These are phyloP conservation scores for Lactarius tabidus DNA, from an alignment of 768 basidiomycete species.

Conservation along the genomic window DNA sequence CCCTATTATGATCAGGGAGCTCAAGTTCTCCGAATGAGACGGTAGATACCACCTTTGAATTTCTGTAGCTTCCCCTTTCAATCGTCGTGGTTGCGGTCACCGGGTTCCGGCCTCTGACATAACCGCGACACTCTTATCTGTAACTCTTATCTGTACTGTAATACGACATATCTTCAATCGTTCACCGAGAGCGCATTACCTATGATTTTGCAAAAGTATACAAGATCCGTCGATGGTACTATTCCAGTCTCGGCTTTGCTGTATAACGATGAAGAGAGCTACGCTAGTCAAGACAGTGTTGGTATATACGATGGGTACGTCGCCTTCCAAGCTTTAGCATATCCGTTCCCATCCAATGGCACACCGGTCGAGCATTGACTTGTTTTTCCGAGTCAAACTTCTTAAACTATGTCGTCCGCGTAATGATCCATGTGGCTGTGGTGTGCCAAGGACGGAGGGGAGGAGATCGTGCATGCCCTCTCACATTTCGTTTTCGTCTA, in stretches of 20 bases:
- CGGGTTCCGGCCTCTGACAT: too few relatives aligned
- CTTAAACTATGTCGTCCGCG: neutral
- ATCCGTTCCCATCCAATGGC: neutral
- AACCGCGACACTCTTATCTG: too few relatives aligned
- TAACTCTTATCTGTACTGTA: too few relatives aligned
- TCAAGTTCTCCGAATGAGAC: too few relatives aligned
- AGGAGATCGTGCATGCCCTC: neutral
- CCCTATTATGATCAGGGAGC: too few relatives aligned
- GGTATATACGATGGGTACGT: conserved; percentile 92
- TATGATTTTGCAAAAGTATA: conserved; percentile 46
- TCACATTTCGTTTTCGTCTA: neutral
- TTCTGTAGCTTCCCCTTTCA: too few relatives aligned
- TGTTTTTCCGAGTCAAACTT: neutral
- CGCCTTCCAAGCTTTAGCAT: neutral
- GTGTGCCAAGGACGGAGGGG: too few relatives aligned
- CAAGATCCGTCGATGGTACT: conserved; percentile 61
- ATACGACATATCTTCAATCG: neutral
- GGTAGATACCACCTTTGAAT: too few relatives aligned
- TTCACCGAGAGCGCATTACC: neutral
- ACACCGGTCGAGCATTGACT: neutral
- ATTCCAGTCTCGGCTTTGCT: conserved; percentile 75
- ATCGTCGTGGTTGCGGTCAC: too few relatives aligned
- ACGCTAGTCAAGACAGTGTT: conserved; percentile 69
- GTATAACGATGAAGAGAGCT: conserved; percentile 75
- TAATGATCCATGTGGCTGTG: neutral